phyloP scores from a whole-genome alignment of 441 rosid genomes.

The Brassica balearica region DNA sequence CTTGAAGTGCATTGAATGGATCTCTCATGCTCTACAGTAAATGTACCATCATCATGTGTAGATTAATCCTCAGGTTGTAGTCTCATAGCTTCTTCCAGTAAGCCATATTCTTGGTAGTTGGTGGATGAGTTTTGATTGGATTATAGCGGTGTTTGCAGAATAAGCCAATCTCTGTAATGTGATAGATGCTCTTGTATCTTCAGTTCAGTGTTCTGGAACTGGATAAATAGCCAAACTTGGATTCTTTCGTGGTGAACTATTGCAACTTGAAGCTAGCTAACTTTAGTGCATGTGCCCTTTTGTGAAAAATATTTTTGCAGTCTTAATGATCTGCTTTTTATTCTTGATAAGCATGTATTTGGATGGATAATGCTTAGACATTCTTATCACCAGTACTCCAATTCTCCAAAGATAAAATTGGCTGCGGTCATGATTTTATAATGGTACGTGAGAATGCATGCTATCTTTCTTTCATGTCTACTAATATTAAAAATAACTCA shows the following conservation, averaged over 20 bases:
- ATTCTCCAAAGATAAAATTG: constrained; percentile 79
- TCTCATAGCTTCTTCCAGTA: too few species aligned
- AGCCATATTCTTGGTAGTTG: too few species aligned
- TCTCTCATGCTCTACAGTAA: too few species aligned
- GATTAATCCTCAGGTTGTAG: too few species aligned
- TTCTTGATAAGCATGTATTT: constrained; percentile 55
- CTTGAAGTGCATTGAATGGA: too few species aligned
- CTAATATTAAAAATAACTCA: background rate
- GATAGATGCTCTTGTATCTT: too few species aligned
- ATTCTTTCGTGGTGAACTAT: background rate
- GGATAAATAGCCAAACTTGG: too few species aligned
- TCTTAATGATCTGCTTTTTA: background rate
- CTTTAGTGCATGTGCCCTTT: constrained; percentile 2
- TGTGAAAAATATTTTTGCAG: background rate
- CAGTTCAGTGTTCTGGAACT: too few species aligned
- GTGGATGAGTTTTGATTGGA: too few species aligned
- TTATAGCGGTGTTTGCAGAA: too few species aligned
- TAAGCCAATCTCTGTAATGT: too few species aligned
- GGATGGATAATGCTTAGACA: constrained; percentile 61
- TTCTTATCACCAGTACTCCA: constrained; percentile 66
- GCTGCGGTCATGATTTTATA: constrained; percentile 72
- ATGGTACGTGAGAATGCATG: constrained; percentile 55
- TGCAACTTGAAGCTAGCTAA: constrained; percentile 17
- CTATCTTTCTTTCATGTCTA: background rate
- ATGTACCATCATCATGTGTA: too few species aligned